phyloP scores from a whole-genome alignment of 768 basidiomycete species.

The Boletus sensibilis region DNA sequence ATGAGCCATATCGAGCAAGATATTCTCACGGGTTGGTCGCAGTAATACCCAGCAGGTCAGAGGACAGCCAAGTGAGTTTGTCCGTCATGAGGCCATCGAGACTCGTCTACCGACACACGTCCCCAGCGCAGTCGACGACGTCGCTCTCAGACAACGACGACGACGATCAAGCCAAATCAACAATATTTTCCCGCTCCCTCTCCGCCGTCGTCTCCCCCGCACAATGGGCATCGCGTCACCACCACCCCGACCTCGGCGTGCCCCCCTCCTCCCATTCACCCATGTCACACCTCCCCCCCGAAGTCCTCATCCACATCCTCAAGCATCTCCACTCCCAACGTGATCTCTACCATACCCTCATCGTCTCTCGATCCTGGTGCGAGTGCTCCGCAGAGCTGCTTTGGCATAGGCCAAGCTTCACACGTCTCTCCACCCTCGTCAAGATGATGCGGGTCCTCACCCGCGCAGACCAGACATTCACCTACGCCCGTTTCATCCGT shows the following conservation, averaged over 20 bases:
- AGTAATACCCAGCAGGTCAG: neutral
- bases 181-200: conserved; percentile 37
- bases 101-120: conserved; percentile 41
- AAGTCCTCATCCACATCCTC: conserved; percentile 90
- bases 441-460: conserved; percentile 76
- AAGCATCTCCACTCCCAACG: conserved; percentile 72
- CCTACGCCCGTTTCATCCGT: conserved; percentile 84
- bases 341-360: conserved; percentile 72
- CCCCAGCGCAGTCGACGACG: conserved; percentile 67
- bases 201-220: conserved; percentile 56
- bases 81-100: conserved; percentile 31
- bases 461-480: conserved; percentile 69
- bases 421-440: conserved; percentile 64
- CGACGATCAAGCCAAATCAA: conserved; percentile 57
- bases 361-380: conserved; percentile 91
- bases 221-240: conserved; percentile 49
- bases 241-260: conserved; percentile 35
- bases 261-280: conserved; percentile 43
- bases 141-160: conserved; percentile 75
- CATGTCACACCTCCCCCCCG: conserved; percentile 76
- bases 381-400: conserved; percentile 92
- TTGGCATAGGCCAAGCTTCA: conserved; percentile 88
- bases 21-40: conserved; percentile 15
- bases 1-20: conserved; percentile 25
- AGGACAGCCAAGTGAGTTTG: neutral